Evolutionary conservation across 2,329 filamentous ascomycete species (phyloP), one percentile per base, ranked within the genome.

Genomic region (Penicillium sp.): DNA sequence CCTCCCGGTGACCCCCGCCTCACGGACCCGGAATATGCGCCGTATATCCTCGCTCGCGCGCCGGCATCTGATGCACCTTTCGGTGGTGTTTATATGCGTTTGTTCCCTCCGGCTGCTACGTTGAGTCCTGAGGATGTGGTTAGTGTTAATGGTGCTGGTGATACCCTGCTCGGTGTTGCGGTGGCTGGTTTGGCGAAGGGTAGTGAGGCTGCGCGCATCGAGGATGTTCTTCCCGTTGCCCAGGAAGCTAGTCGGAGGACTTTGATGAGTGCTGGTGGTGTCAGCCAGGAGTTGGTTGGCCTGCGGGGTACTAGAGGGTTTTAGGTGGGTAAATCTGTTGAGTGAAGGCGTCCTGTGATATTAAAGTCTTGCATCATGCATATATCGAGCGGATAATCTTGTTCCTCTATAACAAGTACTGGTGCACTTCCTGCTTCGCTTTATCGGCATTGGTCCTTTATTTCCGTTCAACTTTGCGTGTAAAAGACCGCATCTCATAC

Each of bases 121-220:
- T 78, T 95, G 5, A 50, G 60, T 2, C 69, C 74, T 0, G 72
- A 79, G 18, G 82, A 93, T 24, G 78, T 95, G 1, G 83, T 92
- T 1, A 95, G 89, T 41, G 92, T 97, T 8, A 97, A 97, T 66
- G 93, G 92, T 0, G 90, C 89, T 2, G 93, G 93, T 0, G 93
- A 98, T 70, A 96, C 93, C 0, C 91, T 97, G 67, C 76, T 95
- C 7, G 93, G 92, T 0, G 86, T 90, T 12, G 60, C 96, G 48
- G 75, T 95, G n/a, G 86, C 89, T 1, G 89, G 88, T 0, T 67
- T 97, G 57, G 83, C 84, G 0, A 80, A 78, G 61, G 78, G 76
- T 3, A 72, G 72, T 18, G 65, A 66, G 24, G 49, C 58, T 41
- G 55, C 60, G 39, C 63, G 60, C 18, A 65, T 83, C 12, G 79